These are phyloP conservation scores for Leptographium procerum DNA, from an alignment of 2,329 filamentous ascomycete species.

Conservation along the genomic window DNA sequence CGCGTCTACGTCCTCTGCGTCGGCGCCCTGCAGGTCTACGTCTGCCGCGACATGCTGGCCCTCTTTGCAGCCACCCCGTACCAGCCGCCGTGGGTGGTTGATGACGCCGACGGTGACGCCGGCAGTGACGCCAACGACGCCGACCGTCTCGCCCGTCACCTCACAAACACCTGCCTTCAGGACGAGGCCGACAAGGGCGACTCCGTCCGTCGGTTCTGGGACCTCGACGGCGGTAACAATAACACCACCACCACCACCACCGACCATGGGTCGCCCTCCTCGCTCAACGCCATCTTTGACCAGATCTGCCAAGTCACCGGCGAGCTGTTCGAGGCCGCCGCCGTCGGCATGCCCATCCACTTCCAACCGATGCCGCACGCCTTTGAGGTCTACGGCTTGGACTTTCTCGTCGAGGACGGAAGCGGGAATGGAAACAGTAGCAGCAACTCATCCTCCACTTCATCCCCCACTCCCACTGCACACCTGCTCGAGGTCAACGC, in stretches of 20 bases:
- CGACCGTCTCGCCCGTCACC: slow-evolving; percentile 56
- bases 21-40: slow-evolving; percentile 68
- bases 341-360: slow-evolving; percentile 72
- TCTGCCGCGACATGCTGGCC: slow-evolving; percentile 85
- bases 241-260: too few species aligned
- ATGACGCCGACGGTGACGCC: slow-evolving; percentile 23
- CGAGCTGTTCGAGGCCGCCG: slow-evolving; percentile 78
- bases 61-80: slow-evolving; percentile 78
- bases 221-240: slow-evolving; percentile 38
- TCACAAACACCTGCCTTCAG: slow-evolving; percentile 95
- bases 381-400: slow-evolving; percentile 86
- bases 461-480: slow-evolving; percentile 23
- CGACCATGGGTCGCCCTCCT: background rate
- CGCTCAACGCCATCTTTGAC: slow-evolving; percentile 49
- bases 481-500: slow-evolving; percentile 91
- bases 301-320: slow-evolving; percentile 66
- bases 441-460: too few species aligned
- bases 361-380: slow-evolving; percentile 83
- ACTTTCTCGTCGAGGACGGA: slow-evolving; percentile 57
- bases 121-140: slow-evolving; percentile 22
- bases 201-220: slow-evolving; percentile 58
- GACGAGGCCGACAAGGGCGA: slow-evolving; percentile 45
- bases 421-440: too few species aligned
- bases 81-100: slow-evolving; percentile 43
- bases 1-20: slow-evolving; percentile 78